Base-by-base conservation (phyloP, 345 rosid genomes). In the Adansonia digitata region DNA sequence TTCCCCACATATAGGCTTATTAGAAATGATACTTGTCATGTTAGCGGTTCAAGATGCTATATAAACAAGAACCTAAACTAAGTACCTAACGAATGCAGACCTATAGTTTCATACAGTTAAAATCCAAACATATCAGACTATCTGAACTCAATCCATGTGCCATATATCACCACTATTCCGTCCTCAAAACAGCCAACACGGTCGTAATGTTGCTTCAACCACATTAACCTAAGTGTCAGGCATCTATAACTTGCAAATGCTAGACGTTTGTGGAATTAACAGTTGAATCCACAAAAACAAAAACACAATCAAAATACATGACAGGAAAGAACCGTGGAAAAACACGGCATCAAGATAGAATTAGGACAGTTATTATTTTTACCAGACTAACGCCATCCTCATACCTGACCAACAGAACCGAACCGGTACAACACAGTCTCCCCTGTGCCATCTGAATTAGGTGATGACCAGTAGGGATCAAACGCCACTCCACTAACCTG, bases 331-430 rank as follows among this genome's bases (percentile, higher is more conserved):
- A 53, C 71, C 22, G n/a, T 46, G 26, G 24, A 29, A 42, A 45
- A 20, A 34, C 51, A 64, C 5, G 26, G 45, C 62, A 56, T 24
- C n/a, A 43, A 55, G n/a, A 64, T 60, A 10, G 37, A 40, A 22
- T 45, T 17, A 61, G 24, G 66, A 34, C 14, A 62, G 26, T 22
- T 75, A 29, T 55, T 57, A 70, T 11, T 65, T 39, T 49, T 22
- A 71, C 34, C 27, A 72, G 43, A 71, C 46, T 40, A 53, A n/a
- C n/a, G n/a, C n/a, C n/a, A n/a, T n/a, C n/a, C n/a, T n/a, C 46
- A 62, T 93, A 95, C 99, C 99, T 93, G 99, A 78, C 56, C 56
- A n/a, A 51, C 56, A 51, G 56, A 51, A 51, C 56, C 56, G n/a
- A 51, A 51, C 18, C 56, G 56, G 56, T 51, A 51, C 56, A 51